phyloP scores from a whole-genome alignment of 768 basidiomycete genomes.

The Grammothele lineata region DNA sequence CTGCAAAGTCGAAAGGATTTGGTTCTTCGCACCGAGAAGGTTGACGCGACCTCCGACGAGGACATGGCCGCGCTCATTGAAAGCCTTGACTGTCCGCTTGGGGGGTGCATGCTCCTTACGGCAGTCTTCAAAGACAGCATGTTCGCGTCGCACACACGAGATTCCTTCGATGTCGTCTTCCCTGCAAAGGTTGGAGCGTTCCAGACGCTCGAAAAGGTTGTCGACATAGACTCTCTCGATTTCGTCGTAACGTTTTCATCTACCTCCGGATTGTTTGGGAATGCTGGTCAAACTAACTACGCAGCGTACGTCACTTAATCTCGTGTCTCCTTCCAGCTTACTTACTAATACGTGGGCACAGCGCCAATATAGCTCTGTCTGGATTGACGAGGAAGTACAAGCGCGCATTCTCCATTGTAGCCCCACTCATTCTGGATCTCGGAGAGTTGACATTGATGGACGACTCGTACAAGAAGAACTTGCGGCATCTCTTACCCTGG shows the following conservation, averaged over 20 bases:
- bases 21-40: neutral
- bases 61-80: conserved; percentile 3
- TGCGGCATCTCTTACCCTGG: neutral
- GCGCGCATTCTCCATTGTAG: neutral
- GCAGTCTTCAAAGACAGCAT: conserved; percentile 8
- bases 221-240: conserved; percentile 10
- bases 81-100: conserved; percentile 4
- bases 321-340: too few species aligned
- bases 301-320: conserved; percentile 9
- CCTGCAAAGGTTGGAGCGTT: conserved; percentile 10
- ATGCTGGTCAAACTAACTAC: conserved; percentile 15
- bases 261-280: conserved; percentile 14
- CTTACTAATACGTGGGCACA: neutral
- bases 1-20: conserved; percentile 6
- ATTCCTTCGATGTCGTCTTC: conserved; percentile 6
- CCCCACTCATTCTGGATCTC: conserved; percentile 4
- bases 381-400: conserved; percentile 1
- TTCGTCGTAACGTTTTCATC: conserved; percentile 20
- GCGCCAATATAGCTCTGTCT: conserved; percentile 10
- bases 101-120: conserved; percentile 17
- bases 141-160: conserved; percentile 14
- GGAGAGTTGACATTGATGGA: neutral
- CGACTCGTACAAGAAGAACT: neutral
- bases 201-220: neutral
- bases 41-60: conserved; percentile 4